phyloP scores from a whole-genome alignment of 345 rosid genomes.

The Lepidium didymum region DNA sequence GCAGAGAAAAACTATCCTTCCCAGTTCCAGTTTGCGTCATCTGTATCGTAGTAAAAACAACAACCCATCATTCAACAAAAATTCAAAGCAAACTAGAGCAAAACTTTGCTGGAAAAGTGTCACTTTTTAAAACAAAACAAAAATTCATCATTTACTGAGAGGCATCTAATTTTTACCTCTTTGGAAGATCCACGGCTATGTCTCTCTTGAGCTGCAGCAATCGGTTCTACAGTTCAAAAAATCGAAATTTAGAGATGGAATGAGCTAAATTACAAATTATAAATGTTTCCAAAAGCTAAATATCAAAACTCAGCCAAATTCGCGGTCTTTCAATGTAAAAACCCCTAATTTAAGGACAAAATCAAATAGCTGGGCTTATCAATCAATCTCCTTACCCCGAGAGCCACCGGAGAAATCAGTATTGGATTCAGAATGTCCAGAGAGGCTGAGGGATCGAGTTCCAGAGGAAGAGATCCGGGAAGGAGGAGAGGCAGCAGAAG shows the following conservation, averaged over 20 bases:
- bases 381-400: slow-evolving; percentile 11
- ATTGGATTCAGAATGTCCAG: neutral
- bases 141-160: neutral
- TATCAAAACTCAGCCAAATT: neutral
- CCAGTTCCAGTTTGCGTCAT: slow-evolving; percentile 42
- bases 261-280: neutral
- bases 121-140: too few species aligned
- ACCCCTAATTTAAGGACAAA: neutral
- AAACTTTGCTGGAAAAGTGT: too few species aligned
- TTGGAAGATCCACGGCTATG: slow-evolving; percentile 17
- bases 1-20: slow-evolving; percentile 33
- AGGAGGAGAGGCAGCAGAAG: slow-evolving; percentile 21
- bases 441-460: slow-evolving; percentile 10
- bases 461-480: slow-evolving; percentile 18
- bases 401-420: neutral
- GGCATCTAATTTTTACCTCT: slow-evolving; percentile 14
- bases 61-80: neutral
- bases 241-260: neutral
- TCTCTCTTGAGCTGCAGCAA: slow-evolving; percentile 18
- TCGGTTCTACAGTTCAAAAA: slow-evolving; percentile 6
- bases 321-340: neutral
- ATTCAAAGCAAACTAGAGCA: neutral
- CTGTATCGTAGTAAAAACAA: slow-evolving; percentile 25
- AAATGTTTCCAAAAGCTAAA: neutral
- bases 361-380: neutral